These are phyloP conservation scores for Luzula sylvatica DNA, from an alignment of 176 grass and related monocot genomes.

Conservation along the genomic window DNA sequence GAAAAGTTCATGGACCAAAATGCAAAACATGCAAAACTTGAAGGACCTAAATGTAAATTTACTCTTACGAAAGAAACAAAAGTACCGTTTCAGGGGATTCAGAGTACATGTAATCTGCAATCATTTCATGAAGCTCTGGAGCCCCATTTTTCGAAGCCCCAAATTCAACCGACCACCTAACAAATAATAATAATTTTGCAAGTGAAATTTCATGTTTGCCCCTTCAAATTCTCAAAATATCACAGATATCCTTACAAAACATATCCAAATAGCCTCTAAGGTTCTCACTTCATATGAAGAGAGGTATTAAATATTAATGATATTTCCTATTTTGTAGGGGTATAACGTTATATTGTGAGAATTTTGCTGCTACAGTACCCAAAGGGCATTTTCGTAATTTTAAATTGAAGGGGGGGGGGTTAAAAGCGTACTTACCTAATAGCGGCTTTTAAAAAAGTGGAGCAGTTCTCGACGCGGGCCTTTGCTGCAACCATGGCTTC, in stretches of 20 bases:
- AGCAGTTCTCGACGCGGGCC: conserved; percentile 76
- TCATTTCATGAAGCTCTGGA: conserved; percentile 84
- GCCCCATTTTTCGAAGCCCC: conserved; percentile 63
- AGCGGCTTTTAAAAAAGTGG: conserved; percentile 78
- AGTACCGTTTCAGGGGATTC: conserved; percentile 90
- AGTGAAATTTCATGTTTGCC: too few species aligned
- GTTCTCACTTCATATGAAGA: too few species aligned
- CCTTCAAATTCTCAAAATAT: too few species aligned
- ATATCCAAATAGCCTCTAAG: too few species aligned
- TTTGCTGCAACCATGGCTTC: conserved; percentile 86
- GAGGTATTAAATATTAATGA: too few species aligned
- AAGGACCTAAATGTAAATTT: not conserved
- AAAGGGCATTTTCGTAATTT: too few species aligned
- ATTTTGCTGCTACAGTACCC: too few species aligned
- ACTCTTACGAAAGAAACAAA: conserved; percentile 20
- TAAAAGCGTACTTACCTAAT: conserved; percentile 44
- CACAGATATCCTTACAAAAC: too few species aligned
- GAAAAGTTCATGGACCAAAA: not conserved
- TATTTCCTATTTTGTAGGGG: too few species aligned
- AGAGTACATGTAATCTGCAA: conserved; percentile 83
- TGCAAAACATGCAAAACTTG: not conserved
- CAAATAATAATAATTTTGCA: not conserved
- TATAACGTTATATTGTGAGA: too few species aligned
- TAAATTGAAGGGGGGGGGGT: too few species aligned
- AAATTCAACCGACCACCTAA: conserved; percentile 89